phyloP scores from a whole-genome alignment of 495 filamentous ascomycete species.

The Podospora appendiculata region DNA sequence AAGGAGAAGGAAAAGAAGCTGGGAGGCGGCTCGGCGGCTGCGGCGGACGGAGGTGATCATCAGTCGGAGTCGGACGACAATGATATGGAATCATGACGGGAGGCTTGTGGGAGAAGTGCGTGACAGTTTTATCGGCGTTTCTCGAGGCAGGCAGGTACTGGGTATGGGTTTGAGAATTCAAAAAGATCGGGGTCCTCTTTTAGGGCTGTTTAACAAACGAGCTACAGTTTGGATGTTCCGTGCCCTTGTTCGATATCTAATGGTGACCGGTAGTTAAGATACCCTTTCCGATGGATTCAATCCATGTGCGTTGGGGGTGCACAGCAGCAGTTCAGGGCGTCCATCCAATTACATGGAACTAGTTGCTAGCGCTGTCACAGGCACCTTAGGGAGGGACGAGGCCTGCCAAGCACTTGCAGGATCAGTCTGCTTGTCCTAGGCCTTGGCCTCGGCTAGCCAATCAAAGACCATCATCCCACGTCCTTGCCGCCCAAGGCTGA shows the following conservation, averaged over 20 bases:
- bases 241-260: no score
- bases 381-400: not conserved
- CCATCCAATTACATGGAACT: no score
- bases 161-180: not conserved
- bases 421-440: not conserved
- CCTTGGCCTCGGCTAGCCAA: not conserved
- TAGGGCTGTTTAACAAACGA: no score
- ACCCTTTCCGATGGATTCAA: no score
- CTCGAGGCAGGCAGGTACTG: not conserved
- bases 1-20: slow-evolving; percentile 43
- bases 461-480: not conserved
- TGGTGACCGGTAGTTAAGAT: no score
- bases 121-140: no score
- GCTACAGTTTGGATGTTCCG: no score
- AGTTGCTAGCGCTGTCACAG: no score
- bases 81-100: not conserved
- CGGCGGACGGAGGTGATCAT: not conserved
- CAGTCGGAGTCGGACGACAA: not conserved
- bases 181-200: not conserved
- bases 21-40: slow-evolving; percentile 8
- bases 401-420: not conserved
- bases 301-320: no score
- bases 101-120: not conserved
- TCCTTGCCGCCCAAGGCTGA: slow-evolving; percentile 2
- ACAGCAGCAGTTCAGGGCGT: no score